Conservation (phyloP, 1,284 basidiomycete genomes). For the Cystobasidiaceae sp. region DNA sequence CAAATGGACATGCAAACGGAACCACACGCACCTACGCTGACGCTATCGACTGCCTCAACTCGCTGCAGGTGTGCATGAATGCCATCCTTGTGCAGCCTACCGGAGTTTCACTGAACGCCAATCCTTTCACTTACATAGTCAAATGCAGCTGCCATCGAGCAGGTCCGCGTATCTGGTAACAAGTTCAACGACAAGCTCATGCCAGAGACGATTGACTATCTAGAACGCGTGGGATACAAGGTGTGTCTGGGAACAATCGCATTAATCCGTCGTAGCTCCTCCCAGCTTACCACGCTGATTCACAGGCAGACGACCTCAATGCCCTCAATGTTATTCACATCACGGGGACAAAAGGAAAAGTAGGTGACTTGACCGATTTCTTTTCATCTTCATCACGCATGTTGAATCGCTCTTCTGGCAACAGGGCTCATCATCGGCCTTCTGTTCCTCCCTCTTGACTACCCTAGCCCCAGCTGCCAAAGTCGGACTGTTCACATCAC, state of each 20-base stretch:
- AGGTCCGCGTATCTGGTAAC: conserved; percentile 69
- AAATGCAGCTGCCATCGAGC: conserved; percentile 86
- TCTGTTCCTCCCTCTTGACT: conserved; percentile 50
- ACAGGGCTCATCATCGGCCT: conserved; percentile 85
- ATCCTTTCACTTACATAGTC: conserved; percentile 47
- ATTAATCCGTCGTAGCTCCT: not conserved
- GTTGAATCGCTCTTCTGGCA: not conserved
- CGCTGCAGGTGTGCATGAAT: conserved; percentile 57
- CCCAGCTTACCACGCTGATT: conserved; percentile 3
- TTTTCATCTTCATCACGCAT: not conserved
- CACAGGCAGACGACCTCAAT: conserved; percentile 75
- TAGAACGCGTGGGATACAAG: conserved; percentile 77
- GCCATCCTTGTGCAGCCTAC: not conserved
- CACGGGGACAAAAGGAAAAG: conserved; percentile 96
- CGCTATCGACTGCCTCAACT: conserved; percentile 81
- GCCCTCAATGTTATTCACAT: conserved; percentile 89
- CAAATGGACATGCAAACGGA: not conserved
- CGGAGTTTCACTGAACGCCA: not conserved
- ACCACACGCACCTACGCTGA: conserved; percentile 51
- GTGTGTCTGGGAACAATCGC: conserved; percentile 49
- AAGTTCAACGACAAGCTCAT: conserved; percentile 66
- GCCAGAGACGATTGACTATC: conserved; percentile 84
- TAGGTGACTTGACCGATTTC: not conserved
- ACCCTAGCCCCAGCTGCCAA: conserved; percentile 34
- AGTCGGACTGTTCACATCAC: conserved; percentile 85